Conservation (phyloP, 2,329 filamentous ascomycete genomes). For the Metarhizium robertsii region DNA sequence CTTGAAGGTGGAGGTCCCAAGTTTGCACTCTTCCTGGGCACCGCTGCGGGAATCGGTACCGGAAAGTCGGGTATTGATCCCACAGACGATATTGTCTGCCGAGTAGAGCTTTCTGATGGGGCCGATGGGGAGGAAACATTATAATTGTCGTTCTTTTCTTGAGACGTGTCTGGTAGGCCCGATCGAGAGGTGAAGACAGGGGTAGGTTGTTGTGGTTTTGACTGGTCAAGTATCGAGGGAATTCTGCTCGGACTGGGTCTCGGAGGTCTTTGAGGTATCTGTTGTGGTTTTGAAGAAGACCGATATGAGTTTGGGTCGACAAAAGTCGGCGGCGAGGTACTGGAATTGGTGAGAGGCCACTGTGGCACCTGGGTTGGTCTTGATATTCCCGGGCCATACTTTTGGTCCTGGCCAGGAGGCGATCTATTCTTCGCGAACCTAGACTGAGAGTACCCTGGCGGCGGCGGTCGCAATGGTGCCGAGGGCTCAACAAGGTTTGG, state of each 20-base stretch:
- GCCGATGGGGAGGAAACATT: conserved; percentile 36
- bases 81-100: conserved; percentile 42
- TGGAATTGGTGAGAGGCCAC: conserved; percentile 38
- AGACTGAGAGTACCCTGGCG: conserved; percentile 7
- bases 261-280: conserved; percentile 47
- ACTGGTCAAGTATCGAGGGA: conserved; percentile 48
- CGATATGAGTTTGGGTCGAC: conserved; percentile 34
- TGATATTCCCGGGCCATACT: conserved; percentile 29
- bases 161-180: conserved; percentile 23
- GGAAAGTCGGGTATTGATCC: conserved; percentile 53
- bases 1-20: conserved; percentile 53
- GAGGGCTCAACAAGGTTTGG: background rate
- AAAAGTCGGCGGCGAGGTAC: conserved; percentile 24
- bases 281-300: conserved; percentile 38
- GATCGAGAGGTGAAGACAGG: conserved; percentile 34
- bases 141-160: conserved; percentile 22
- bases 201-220: conserved; percentile 45
- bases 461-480: background rate
- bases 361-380: conserved; percentile 43
- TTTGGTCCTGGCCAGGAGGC: conserved; percentile 15
- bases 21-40: conserved; percentile 39
- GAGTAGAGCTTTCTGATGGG: conserved; percentile 37
- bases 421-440: conserved; percentile 11
- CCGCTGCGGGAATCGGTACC: conserved; percentile 24
- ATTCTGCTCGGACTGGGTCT: conserved; percentile 50